Evolutionary conservation across 2,329 filamentous ascomycete genomes (phyloP).

Genomic region (Escovopsis sp.): DNA sequence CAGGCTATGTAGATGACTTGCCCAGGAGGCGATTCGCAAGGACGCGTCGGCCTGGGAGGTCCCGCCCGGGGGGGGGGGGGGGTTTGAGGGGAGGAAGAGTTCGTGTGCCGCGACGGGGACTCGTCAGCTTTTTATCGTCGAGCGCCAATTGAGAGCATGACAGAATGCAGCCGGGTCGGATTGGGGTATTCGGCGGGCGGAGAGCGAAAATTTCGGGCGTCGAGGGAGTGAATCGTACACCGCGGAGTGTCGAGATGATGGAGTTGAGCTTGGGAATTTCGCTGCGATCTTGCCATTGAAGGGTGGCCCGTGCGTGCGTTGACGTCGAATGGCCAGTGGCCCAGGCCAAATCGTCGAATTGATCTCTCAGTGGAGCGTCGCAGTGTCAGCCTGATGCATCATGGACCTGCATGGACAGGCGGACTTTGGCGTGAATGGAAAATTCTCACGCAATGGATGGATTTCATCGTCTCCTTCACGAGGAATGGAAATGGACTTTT

Average conservation of each 20-base stretch:
- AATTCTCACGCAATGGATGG: too few relatives aligned
- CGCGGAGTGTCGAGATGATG: not conserved
- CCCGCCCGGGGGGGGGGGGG: too few relatives aligned
- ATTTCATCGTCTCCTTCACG: too few relatives aligned
- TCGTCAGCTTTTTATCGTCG: not conserved
- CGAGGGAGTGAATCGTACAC: too few relatives aligned
- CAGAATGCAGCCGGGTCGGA: not conserved
- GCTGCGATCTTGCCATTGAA: not conserved
- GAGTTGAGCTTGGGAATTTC: not conserved
- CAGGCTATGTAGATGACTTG: not conserved
- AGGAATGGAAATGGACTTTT: too few relatives aligned
- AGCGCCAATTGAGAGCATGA: not conserved
- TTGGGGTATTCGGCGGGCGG: too few relatives aligned
- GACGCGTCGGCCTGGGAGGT: not conserved
- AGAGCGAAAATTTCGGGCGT: too few relatives aligned
- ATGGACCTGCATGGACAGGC: too few relatives aligned
- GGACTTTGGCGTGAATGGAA: too few relatives aligned
- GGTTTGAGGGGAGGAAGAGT: too few relatives aligned
- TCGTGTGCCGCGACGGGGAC: not conserved
- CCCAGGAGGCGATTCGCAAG: not conserved
- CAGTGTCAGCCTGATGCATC: too few relatives aligned
- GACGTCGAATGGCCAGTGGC: not conserved
- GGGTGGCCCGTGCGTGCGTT: conserved; percentile 1
- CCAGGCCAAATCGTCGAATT: conserved; percentile 2
- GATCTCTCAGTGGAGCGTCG: not conserved